phyloP scores from a whole-genome alignment of 2,329 filamentous ascomycete genomes.

The Rutstroemia sp. region DNA sequence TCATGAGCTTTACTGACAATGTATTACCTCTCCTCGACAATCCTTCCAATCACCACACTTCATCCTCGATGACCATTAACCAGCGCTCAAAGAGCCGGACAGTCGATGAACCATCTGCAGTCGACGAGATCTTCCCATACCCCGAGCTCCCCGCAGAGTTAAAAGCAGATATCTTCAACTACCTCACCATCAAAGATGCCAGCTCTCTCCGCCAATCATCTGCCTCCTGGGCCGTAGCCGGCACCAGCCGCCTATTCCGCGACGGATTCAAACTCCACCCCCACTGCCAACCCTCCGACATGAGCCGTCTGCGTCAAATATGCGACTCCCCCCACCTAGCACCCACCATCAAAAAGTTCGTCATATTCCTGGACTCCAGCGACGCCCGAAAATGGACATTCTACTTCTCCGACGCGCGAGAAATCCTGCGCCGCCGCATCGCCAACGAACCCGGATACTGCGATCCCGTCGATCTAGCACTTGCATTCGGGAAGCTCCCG shows the following conservation, averaged over 20 bases:
- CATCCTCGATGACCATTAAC: background rate
- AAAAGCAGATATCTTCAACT: background rate
- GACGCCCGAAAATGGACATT: slow-evolving; percentile 7
- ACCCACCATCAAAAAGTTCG: slow-evolving; percentile 1
- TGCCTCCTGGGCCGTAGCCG: slow-evolving; percentile 1
- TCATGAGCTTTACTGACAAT: too few species aligned
- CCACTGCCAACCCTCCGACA: slow-evolving; percentile 4
- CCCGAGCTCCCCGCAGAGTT: background rate
- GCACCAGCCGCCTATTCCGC: background rate
- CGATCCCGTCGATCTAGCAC: background rate
- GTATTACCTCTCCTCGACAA: too few species aligned
- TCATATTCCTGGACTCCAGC: slow-evolving; percentile 7
- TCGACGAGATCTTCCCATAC: background rate
- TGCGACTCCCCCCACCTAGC: background rate
- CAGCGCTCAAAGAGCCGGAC: background rate
- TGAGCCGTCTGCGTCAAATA: background rate
- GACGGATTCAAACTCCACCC: slow-evolving; percentile 9
- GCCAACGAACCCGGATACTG: slow-evolving; percentile 1
- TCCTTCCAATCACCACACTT: too few species aligned
- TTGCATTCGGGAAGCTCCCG: background rate
- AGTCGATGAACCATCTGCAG: background rate
- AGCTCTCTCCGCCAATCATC: background rate
- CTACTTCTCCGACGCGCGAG: slow-evolving; percentile 6
- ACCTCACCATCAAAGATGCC: background rate
- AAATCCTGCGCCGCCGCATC: slow-evolving; percentile 3